A percentile compares a stretch with the other conserved stretches of the same genome.
Conservation (phyloP, 2,329 filamentous ascomycete genomes). For the Parascedosporium putredinis region DNA sequence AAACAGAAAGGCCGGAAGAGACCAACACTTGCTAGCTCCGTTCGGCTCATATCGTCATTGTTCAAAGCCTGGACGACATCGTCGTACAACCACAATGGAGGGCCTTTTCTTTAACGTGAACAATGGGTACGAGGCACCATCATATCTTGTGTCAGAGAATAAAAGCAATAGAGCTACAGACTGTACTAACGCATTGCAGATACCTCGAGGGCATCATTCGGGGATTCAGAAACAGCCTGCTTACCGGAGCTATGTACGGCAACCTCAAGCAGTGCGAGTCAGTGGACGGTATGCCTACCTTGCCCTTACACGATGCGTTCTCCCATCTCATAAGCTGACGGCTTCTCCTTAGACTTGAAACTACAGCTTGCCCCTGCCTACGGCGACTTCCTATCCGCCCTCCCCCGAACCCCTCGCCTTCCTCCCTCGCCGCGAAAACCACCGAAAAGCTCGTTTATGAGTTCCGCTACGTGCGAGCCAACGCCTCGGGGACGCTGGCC, state of each 20-base stretch:
- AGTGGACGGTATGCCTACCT: constrained; percentile 63
- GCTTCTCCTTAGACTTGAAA: constrained; percentile 65
- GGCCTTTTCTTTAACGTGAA: constrained; percentile 91
- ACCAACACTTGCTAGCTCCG: background rate
- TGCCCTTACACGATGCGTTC: constrained; percentile 8
- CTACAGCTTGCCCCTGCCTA: constrained; percentile 94
- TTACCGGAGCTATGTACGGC: constrained; percentile 83
- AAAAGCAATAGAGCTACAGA: constrained; percentile 16
- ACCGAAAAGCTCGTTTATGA: constrained; percentile 97
- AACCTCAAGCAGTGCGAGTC: constrained; percentile 97
- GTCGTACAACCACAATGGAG: constrained; percentile 51
- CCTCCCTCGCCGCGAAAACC: constrained; percentile 84
- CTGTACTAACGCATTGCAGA: constrained; percentile 37
- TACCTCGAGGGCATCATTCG: constrained; percentile 97
- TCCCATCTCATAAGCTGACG: background rate
- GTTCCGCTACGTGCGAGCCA: constrained; percentile 91
- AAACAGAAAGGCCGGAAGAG: too few relatives aligned
- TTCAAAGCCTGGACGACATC: background rate
- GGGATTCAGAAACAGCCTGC: constrained; percentile 87
- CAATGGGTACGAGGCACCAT: constrained; percentile 64
- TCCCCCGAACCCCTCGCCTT: constrained; percentile 97
- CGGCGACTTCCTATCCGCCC: constrained; percentile 87
- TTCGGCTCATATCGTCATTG: background rate
- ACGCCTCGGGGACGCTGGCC: constrained; percentile 80
- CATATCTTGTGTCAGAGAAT: constrained; percentile 8